Evolutionary conservation across 441 rosid genomes (phyloP), one percentile per base, ranked within the genome.

Genomic region (Adansonia rubrostipa): DNA sequence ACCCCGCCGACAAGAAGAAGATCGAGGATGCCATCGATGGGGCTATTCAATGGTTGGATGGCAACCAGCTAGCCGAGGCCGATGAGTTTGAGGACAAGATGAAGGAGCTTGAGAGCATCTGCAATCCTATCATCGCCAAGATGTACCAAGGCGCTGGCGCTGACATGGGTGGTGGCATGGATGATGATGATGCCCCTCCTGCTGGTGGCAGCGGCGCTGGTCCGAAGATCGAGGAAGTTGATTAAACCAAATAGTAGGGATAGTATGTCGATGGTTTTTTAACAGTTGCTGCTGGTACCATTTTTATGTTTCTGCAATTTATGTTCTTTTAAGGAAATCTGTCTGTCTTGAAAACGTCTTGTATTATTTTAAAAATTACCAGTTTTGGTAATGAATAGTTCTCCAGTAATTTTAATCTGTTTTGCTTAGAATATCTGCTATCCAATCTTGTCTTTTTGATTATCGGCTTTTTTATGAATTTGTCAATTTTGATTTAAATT

Each of bases 81-180:
- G 88, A 88, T 7, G 89, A 86, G 65, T 86, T 82, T 0, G 89
- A 88, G 66, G 88, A 86, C 57, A 88, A 88, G 69, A 81, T 86
- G 91, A 86, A 85, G 85, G 89, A 88, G 85, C 83, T 88, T 3
- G 89, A 88, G 79, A 71, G 83, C 76, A 51, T 84, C 9, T 87
- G 90, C 78, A 84, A 85, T 74, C 90, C 90, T 2, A 86, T 87
- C 70, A 87, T 85, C 20, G 90, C 90, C 5, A 85, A 85, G 85
- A 87, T 87, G 86, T 87, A 87, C 60, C 90, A 87, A 28, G 88
- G 88, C 50, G 90, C 78, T 0, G 88, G 88, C 4, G 85, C 44
- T 2, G 90, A 77, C 76, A 78, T 85, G 88, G 90, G 82, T 0
- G 86, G 80, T 1, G 81, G 80, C 53, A 81, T 81, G 86, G 28